Base-by-base conservation (phyloP, 2,329 filamentous ascomycete genomes). In the Penicillium crustosum region DNA sequence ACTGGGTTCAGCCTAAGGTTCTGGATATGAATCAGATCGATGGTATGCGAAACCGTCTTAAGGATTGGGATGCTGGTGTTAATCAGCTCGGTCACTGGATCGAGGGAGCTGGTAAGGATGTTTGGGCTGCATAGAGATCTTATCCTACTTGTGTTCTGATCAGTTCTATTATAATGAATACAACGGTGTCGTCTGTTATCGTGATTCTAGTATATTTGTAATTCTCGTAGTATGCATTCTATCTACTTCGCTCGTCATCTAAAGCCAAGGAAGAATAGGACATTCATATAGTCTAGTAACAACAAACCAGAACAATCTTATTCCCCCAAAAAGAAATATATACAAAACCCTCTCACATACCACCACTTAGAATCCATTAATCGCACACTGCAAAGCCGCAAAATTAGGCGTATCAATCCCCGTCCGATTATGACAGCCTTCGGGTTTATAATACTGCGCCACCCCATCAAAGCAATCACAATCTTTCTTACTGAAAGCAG, bases 1-100 rank as follows among this genome's bases (percentile, higher is more conserved):
- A 93, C 70, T 99, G 94, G 94, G 94, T 99, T 58, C 94, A 99
- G 80, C 94, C 94, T 23, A 97, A 97, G 84, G 93, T 99, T 33
- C 79, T 99, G 66, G 94, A 97, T 75, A 91, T 93, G 86, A 87
- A 86, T 77, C 94, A 97, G 81, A 96, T 99, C 68, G 90, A 89
- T 70, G 90, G 88, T 70, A 97, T 99, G 93, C 86, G 91, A 69
- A 83, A 86, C 71, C 83, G 94, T 68, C 78, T 99, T 71, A 88
- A 89, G 73, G 93, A 99, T 70, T 99, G 94, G 94, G 93, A 97
- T 74, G 87, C 89, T 50, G 96, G 92, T 73, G 93, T 99, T 63
- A 97, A 97, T 75, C 89, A 94, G 76, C 82, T 99, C 57, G 93
- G 93, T 62, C 94, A 96, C 79, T 97, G 93, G 92, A 96, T 97